Conservation (phyloP, 164 flowering plant species). For the Euptelea pleiosperma region DNA sequence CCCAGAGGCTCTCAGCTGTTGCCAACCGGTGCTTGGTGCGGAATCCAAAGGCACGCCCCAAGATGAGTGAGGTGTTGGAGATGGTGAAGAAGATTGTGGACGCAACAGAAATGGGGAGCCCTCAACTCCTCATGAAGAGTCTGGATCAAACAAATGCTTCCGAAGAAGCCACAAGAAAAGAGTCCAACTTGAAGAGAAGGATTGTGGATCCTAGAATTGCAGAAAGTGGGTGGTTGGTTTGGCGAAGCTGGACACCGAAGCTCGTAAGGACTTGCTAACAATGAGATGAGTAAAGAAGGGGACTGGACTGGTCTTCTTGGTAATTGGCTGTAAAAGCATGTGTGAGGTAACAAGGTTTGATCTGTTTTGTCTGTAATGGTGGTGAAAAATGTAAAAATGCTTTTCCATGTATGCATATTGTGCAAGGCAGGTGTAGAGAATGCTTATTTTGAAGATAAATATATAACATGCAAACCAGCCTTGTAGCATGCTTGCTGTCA, state of each 20-base stretch:
- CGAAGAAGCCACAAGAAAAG: slow-evolving; percentile 19
- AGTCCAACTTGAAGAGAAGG: slow-evolving; percentile 24
- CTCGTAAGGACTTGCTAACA: slow-evolving; percentile 15
- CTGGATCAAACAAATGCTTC: slow-evolving; percentile 11
- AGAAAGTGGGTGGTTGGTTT: slow-evolving; percentile 16
- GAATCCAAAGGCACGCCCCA: slow-evolving; percentile 65
- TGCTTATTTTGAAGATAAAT: too few relatives aligned
- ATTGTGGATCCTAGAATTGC: slow-evolving; percentile 9
- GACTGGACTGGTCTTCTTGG: neutral
- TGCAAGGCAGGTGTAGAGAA: too few relatives aligned
- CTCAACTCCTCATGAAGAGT: slow-evolving; percentile 27
- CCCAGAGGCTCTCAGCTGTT: slow-evolving; percentile 59
- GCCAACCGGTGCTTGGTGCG: slow-evolving; percentile 74
- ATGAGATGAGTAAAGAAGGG: neutral
- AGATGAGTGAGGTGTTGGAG: slow-evolving; percentile 79
- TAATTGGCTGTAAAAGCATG: neutral
- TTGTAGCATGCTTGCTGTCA: too few relatives aligned
- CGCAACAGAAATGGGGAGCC: slow-evolving; percentile 29
- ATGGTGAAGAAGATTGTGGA: slow-evolving; percentile 53
- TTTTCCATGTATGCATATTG: too few relatives aligned
- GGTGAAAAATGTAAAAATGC: too few relatives aligned
- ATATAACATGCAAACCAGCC: too few relatives aligned
- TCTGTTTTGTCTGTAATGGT: too few relatives aligned
- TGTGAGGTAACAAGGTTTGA: too few relatives aligned
- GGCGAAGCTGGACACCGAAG: slow-evolving; percentile 25